Evolutionary conservation across 2,329 filamentous ascomycete species (phyloP).

Genomic region (Didymella arachidicola): DNA sequence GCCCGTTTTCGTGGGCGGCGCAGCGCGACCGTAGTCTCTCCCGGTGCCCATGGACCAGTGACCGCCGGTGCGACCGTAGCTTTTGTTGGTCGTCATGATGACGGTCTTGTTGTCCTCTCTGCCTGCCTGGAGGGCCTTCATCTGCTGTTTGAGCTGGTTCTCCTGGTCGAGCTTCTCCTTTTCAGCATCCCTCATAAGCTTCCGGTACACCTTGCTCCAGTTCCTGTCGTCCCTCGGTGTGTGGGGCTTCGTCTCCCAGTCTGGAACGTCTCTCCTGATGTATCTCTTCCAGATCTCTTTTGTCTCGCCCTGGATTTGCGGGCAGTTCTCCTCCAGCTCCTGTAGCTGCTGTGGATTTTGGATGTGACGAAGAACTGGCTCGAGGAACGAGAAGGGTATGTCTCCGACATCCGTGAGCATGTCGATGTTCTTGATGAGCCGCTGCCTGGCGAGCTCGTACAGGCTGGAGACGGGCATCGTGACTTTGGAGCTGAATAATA

Average conservation of each 20-base stretch:
- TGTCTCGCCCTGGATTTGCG: conserved; percentile 75
- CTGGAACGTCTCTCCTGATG: conserved; percentile 78
- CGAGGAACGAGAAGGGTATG: conserved; percentile 71
- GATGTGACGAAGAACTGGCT: conserved; percentile 73
- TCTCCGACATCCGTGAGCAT: conserved; percentile 73
- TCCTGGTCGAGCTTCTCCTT: conserved; percentile 45
- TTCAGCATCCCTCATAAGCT: conserved; percentile 53
- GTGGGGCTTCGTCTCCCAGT: conserved; percentile 69
- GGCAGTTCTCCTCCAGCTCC: conserved; percentile 75
- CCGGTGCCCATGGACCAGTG: conserved; percentile 29
- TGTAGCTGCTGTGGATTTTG: conserved; percentile 76
- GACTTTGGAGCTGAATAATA: not conserved
- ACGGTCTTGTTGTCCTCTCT: conserved; percentile 42
- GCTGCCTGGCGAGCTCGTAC: conserved; percentile 50
- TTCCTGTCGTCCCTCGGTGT: conserved; percentile 69
- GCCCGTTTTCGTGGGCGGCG: conserved; percentile 45
- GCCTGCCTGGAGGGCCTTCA: conserved; percentile 44
- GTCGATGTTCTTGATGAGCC: conserved; percentile 53
- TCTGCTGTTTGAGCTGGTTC: conserved; percentile 41
- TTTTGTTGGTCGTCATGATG: conserved; percentile 40
- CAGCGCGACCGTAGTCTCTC: conserved; percentile 36
- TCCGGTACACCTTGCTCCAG: conserved; percentile 79
- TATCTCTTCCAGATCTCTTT: conserved; percentile 79
- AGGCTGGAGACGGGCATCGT: conserved; percentile 50
- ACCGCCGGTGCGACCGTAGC: conserved; percentile 31